Percentiles rank a stretch among this genome's conserved stretches.
phyloP scores from a whole-genome alignment of 1,284 basidiomycete genomes.

The Moniliella sp. region DNA sequence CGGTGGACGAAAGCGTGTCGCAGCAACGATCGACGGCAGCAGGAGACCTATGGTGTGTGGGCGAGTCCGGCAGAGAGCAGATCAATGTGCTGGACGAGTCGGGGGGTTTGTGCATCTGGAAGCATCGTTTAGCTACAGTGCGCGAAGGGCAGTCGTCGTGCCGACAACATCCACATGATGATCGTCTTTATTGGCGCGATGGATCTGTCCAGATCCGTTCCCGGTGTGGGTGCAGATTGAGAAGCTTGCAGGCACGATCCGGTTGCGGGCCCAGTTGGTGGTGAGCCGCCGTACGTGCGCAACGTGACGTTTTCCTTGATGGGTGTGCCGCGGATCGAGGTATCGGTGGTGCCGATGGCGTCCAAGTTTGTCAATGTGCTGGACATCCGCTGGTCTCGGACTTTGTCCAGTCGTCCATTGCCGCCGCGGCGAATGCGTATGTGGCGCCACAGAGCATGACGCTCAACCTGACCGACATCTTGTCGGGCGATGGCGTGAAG shows the following conservation, averaged over 20 bases:
- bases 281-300: conserved; percentile 48
- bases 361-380: conserved; percentile 54
- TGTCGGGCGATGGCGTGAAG: conserved; percentile 34
- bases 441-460: conserved; percentile 37
- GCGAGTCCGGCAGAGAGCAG: too few relatives aligned
- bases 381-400: conserved; percentile 55
- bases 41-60: too few relatives aligned
- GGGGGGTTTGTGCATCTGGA: conserved; percentile 23
- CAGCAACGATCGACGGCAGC: too few relatives aligned
- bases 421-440: conserved; percentile 39
- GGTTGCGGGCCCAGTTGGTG: conserved; percentile 59
- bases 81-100: too few relatives aligned
- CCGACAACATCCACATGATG: conserved; percentile 39
- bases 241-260: conserved; percentile 47
- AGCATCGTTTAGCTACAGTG: conserved; percentile 20
- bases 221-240: conserved; percentile 48
- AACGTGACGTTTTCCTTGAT: conserved; percentile 49
- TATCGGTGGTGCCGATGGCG: conserved; percentile 51
- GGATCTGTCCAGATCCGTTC: conserved; percentile 26
- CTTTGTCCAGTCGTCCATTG: conserved; percentile 55
- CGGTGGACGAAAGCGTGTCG: too few relatives aligned
- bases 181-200: conserved; percentile 43
- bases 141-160: conserved; percentile 5
- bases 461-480: conserved; percentile 42
- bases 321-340: conserved; percentile 53